These are phyloP conservation scores for Amanita fuliginea DNA, from an alignment of 768 basidiomycete genomes.

Conservation along the genomic window DNA sequence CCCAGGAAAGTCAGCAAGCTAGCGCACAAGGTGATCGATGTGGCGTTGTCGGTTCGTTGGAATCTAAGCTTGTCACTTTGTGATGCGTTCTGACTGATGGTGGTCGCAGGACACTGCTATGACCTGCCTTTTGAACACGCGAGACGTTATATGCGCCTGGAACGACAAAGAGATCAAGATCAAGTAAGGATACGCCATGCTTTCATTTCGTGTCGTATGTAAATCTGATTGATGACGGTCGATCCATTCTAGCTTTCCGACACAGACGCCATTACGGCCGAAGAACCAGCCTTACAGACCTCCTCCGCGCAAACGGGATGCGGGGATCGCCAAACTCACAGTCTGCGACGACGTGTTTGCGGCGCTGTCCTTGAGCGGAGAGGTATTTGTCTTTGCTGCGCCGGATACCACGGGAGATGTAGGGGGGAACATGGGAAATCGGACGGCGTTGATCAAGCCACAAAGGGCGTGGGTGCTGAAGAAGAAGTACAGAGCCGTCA, in stretches of 20 bases:
- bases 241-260: constrained; percentile 59
- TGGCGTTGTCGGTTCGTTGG: constrained; percentile 61
- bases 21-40: constrained; percentile 52
- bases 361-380: constrained; percentile 77
- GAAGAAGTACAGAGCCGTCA: constrained; percentile 78
- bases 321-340: constrained; percentile 70
- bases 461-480: constrained; percentile 87
- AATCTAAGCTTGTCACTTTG: neutral
- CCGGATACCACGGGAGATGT: constrained; percentile 18
- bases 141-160: constrained; percentile 79
- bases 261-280: constrained; percentile 56
- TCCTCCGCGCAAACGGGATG: constrained; percentile 59
- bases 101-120: constrained; percentile 62
- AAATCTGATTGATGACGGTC: neutral
- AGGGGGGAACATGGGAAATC: constrained; percentile 20
- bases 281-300: constrained; percentile 74
- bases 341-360: constrained; percentile 74
- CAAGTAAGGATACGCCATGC: constrained; percentile 30
- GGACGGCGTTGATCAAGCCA: constrained; percentile 41
- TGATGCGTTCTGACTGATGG: neutral
- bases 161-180: constrained; percentile 69
- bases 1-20: constrained; percentile 80
- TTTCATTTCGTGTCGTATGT: neutral
- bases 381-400: constrained; percentile 74
- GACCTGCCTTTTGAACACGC: constrained; percentile 65